Percentiles rank a stretch among this genome's conserved stretches.
These are phyloP conservation scores for Piromyces finnis DNA, from an alignment of 192 early-diverging fungal species.

Conservation along the genomic window DNA sequence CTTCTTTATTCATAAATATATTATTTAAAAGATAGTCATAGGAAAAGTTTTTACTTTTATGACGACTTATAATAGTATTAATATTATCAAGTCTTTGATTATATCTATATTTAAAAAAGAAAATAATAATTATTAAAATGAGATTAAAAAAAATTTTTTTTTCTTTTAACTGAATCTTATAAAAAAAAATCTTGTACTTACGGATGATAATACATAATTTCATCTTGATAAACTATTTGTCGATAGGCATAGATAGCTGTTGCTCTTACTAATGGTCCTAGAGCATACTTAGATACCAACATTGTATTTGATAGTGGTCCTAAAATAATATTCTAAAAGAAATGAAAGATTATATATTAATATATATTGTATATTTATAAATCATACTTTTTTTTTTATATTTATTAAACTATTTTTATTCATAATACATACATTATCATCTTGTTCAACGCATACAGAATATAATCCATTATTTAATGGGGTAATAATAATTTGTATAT, in stretches of 20 bases:
- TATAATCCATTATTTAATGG: slow-evolving; percentile 55
- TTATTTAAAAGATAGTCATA: background rate
- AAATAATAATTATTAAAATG: no score
- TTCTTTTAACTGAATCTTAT: no score
- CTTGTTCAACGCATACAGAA: slow-evolving; percentile 37
- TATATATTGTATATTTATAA: no score
- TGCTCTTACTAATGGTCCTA: slow-evolving; percentile 59
- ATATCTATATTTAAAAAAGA: background rate
- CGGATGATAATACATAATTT: background rate
- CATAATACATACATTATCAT: slow-evolving; percentile 19
- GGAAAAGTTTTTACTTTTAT: background rate
- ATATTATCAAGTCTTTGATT: background rate
- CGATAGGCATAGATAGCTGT: slow-evolving; percentile 64
- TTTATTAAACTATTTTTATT: background rate
- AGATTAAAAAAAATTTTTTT: no score
- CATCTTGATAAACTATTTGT: slow-evolving; percentile 1
- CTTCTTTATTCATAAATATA: background rate
- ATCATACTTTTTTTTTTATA: no score
- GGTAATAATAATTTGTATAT: slow-evolving; percentile 78
- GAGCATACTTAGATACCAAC: slow-evolving; percentile 49
- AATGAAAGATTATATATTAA: no score
- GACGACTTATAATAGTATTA: background rate
- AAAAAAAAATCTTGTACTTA: no score
- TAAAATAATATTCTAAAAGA: slow-evolving; percentile 57
- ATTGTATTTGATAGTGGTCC: slow-evolving; percentile 69